Conservation (phyloP, 2,329 filamentous ascomycete genomes). For the Diaporthe helianthi region DNA sequence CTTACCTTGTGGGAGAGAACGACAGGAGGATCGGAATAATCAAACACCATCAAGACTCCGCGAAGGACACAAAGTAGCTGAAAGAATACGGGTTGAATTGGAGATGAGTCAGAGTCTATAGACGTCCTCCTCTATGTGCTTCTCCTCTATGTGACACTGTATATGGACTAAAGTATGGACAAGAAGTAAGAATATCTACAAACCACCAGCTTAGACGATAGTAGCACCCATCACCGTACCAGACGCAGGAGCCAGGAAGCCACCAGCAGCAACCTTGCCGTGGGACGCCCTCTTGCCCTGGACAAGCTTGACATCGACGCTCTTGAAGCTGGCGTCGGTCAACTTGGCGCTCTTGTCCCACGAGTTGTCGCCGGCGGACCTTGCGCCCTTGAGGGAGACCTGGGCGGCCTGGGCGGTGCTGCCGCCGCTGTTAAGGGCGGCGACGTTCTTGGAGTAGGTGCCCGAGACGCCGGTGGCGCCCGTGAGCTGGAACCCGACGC, state of each 20-base stretch:
- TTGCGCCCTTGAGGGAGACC: conserved; percentile 39
- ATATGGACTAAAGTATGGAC: background rate
- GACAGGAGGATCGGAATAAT: background rate
- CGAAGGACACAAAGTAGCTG: background rate
- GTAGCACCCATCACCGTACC: conserved; percentile 48
- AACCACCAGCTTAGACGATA: conserved; percentile 37
- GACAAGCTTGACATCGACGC: conserved; percentile 44
- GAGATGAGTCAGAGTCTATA: background rate
- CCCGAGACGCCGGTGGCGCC: conserved; percentile 40
- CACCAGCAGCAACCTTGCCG: conserved; percentile 49
- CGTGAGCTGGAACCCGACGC: conserved; percentile 49
- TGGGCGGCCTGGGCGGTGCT: conserved; percentile 37
- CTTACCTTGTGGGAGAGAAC: too few relatives aligned
- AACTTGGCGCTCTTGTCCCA: conserved; percentile 50
- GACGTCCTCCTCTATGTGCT: background rate
- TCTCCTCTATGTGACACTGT: background rate
- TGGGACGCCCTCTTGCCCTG: conserved; percentile 47
- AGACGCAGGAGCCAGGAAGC: conserved; percentile 50
- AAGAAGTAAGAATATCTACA: background rate
- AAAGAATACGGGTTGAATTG: background rate
- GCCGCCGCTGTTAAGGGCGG: conserved; percentile 42
- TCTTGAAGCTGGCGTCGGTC: conserved; percentile 49
- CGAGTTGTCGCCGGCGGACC: conserved; percentile 49
- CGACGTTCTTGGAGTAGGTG: conserved; percentile 49
- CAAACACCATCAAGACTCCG: background rate